Evolutionary conservation across 331 rosid genomes (phyloP).

Genomic region (Stylosanthes scabra): DNA sequence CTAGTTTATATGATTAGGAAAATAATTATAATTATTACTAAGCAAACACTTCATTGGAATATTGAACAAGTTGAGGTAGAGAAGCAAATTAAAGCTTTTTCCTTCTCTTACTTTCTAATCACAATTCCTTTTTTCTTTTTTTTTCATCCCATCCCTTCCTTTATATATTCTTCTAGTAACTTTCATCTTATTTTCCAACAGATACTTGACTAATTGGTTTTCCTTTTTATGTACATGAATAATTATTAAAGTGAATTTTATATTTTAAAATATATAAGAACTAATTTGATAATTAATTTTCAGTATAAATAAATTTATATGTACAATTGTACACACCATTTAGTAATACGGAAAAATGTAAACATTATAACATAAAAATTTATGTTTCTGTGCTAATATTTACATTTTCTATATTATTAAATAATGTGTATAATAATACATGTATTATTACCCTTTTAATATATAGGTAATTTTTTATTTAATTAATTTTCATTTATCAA

Average conservation of each 20-base stretch:
- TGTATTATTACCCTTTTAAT: no score
- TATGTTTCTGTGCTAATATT: no score
- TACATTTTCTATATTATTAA: no score
- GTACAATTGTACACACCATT: no score
- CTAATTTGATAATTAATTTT: no score
- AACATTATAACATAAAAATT: no score
- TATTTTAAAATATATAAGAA: no score
- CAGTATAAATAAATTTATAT: no score
- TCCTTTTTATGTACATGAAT: conserved; percentile 22
- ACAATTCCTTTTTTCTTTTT: conserved; percentile 28
- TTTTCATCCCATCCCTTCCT: conserved; percentile 17
- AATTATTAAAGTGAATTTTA: not conserved
- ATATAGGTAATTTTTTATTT: not conserved
- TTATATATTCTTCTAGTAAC: conserved; percentile 36
- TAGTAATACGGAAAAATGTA: no score
- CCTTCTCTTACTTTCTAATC: conserved; percentile 2
- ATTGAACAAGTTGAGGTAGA: conserved; percentile 42
- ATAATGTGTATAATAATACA: no score
- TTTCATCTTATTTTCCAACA: conserved; percentile 21
- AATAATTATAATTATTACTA: conserved; percentile 35
- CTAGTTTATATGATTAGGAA: conserved; percentile 42
- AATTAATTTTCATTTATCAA: conserved; percentile 31
- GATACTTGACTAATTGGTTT: conserved; percentile 33
- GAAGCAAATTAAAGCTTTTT: conserved; percentile 37
- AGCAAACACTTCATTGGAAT: conserved; percentile 46